Evolutionary conservation across 1,284 basidiomycete genomes (phyloP).

Genomic region (Naganishia sp.): DNA sequence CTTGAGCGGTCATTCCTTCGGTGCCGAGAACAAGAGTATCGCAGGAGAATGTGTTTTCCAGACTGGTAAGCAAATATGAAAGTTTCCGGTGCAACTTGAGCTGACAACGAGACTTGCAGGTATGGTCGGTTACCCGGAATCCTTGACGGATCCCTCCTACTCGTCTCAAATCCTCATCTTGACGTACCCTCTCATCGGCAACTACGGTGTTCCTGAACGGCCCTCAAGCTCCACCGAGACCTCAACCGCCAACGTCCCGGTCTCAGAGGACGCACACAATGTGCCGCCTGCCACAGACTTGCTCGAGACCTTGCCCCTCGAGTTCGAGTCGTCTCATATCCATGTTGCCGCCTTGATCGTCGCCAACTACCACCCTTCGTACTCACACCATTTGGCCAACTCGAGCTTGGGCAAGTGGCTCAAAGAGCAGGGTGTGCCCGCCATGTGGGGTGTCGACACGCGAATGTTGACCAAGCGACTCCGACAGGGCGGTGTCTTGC

Average conservation of each 20-base stretch:
- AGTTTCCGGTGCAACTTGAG: not conserved
- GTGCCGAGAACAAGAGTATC: constrained; percentile 84
- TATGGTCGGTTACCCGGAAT: constrained; percentile 99
- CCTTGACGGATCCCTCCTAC: constrained; percentile 97
- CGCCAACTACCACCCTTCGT: constrained; percentile 91
- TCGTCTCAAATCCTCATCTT: constrained; percentile 96
- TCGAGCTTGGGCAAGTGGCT: constrained; percentile 91
- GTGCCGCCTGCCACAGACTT: constrained; percentile 47
- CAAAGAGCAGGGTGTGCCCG: constrained; percentile 91
- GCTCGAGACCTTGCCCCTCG: constrained; percentile 67
- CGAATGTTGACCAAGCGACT: constrained; percentile 95
- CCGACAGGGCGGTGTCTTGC: constrained; percentile 89
- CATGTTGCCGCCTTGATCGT: constrained; percentile 91
- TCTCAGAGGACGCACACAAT: constrained; percentile 50
- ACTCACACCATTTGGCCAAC: constrained; percentile 89
- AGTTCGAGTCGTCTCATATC: constrained; percentile 93
- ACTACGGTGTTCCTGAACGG: constrained; percentile 95
- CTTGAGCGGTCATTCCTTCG: constrained; percentile 88
- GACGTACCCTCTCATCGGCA: constrained; percentile 95
- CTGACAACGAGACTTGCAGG: constrained; percentile 58
- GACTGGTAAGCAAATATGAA: constrained; percentile 70
- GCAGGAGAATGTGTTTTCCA: constrained; percentile 99
- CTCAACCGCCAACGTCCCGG: constrained; percentile 50
- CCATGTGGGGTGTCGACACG: constrained; percentile 95
- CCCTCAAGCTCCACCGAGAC: constrained; percentile 53